Percentiles rank a stretch among this genome's conserved stretches.
phyloP scores from a whole-genome alignment of 2,329 filamentous ascomycete genomes.

The Aspergillus pseudonomiae region DNA sequence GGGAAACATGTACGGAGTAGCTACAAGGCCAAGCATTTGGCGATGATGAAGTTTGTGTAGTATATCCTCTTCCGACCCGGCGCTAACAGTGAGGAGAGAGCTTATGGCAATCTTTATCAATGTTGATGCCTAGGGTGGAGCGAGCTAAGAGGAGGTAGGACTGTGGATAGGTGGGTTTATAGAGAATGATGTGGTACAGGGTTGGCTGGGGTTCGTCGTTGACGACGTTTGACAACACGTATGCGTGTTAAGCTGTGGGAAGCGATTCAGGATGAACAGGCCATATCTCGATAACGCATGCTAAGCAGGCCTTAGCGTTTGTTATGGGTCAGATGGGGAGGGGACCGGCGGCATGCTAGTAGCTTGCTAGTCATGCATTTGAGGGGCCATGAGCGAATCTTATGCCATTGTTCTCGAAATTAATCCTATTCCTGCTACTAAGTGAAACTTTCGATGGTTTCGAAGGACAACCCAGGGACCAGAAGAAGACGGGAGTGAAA shows the following conservation, averaged over 20 bases:
- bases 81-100: background rate
- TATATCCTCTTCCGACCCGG: slow-evolving; percentile 4
- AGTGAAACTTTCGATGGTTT: slow-evolving; percentile 8
- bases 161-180: background rate
- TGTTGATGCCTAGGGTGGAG: slow-evolving; percentile 7
- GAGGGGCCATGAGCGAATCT: background rate
- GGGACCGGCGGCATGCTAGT: slow-evolving; percentile 1
- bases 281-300: slow-evolving; percentile 8
- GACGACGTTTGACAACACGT: slow-evolving; percentile 15
- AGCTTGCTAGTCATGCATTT: slow-evolving; percentile 1
- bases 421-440: background rate
- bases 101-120: background rate
- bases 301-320: slow-evolving; percentile 8
- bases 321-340: slow-evolving; percentile 8
- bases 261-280: slow-evolving; percentile 2
- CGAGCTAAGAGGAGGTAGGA: background rate
- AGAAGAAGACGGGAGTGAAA: background rate
- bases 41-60: slow-evolving; percentile 4
- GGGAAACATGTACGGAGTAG: background rate
- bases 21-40: slow-evolving; percentile 5
- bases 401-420: background rate
- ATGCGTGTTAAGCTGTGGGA: slow-evolving; percentile 6
- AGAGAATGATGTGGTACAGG: background rate
- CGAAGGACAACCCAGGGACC: slow-evolving; percentile 1
- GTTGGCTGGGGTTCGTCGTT: slow-evolving; percentile 2